phyloP scores from a whole-genome alignment of 2,329 filamentous ascomycete species.

The Fusarium pilosicola region DNA sequence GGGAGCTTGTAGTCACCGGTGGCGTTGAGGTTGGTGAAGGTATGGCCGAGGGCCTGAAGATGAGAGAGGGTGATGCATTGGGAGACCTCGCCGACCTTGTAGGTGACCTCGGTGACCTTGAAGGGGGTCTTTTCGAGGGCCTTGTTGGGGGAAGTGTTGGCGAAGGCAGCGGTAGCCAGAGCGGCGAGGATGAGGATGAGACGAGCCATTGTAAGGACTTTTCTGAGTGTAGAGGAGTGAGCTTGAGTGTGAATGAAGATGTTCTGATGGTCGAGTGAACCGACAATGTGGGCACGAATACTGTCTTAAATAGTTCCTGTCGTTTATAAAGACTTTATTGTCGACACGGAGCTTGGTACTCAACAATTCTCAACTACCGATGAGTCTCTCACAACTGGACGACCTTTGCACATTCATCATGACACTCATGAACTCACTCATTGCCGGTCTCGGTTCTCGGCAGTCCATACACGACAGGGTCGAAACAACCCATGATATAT shows the following conservation, averaged over 20 bases:
- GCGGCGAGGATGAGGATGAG: constrained; percentile 7
- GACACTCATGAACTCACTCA: neutral
- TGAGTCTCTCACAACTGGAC: neutral
- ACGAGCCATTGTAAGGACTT: neutral
- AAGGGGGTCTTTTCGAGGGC: neutral
- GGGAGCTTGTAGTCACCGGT: neutral
- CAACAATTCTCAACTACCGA: neutral
- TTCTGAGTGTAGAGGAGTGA: neutral
- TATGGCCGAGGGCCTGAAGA: constrained; percentile 23
- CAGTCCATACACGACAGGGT: neutral
- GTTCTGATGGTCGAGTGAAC: neutral
- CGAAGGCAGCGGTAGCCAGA: neutral
- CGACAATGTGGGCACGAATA: neutral
- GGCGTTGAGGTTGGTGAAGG: constrained; percentile 3
- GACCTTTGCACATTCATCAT: neutral
- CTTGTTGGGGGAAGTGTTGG: neutral
- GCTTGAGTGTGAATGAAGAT: neutral
- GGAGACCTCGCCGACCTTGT: neutral
- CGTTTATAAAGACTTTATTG: neutral
- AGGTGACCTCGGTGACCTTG: neutral
- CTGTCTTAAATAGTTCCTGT: neutral
- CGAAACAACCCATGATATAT: neutral
- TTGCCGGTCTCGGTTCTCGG: neutral
- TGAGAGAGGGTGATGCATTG: constrained; percentile 20
- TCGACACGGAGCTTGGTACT: neutral